A percentile compares a stretch with the other conserved stretches of the same genome.
phyloP scores from a whole-genome alignment of 2,329 filamentous ascomycete genomes.

The Grosmannia clavigera region DNA sequence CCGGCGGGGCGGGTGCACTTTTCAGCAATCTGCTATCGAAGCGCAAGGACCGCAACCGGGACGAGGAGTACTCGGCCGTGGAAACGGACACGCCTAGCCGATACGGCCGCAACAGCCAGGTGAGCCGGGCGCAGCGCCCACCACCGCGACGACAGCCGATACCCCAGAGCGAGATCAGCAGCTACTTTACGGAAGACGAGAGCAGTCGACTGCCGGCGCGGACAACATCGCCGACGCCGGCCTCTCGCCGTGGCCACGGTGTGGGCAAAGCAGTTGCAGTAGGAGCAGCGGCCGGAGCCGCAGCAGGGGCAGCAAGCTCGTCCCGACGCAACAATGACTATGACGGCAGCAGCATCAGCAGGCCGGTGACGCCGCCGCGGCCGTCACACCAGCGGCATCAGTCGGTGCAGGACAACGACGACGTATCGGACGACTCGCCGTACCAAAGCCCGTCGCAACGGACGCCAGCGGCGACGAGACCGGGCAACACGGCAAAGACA shows the following conservation, averaged over 20 bases:
- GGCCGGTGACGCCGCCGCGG: slow-evolving; percentile 35
- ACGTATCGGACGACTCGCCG: slow-evolving; percentile 44
- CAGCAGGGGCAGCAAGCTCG: slow-evolving; percentile 25
- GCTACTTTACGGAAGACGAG: slow-evolving; percentile 20
- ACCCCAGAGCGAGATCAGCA: slow-evolving; percentile 35
- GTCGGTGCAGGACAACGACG: slow-evolving; percentile 27
- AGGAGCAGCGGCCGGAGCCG: slow-evolving; percentile 9
- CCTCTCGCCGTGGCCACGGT: slow-evolving; percentile 17
- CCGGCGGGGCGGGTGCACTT: slow-evolving; percentile 50
- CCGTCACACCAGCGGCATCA: slow-evolving; percentile 32
- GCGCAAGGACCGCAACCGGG: slow-evolving; percentile 26
- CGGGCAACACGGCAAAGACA: slow-evolving; percentile 33
- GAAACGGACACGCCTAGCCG: slow-evolving; percentile 47
- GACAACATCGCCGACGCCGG: slow-evolving; percentile 32
- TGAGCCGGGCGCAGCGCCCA: background rate
- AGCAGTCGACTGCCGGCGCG: slow-evolving; percentile 15
- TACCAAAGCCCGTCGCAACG: slow-evolving; percentile 52
- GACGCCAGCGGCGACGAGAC: slow-evolving; percentile 26
- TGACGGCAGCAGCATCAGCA: slow-evolving; percentile 6
- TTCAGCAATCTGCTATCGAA: slow-evolving; percentile 46
- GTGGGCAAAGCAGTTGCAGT: background rate
- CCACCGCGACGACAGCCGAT: slow-evolving; percentile 15
- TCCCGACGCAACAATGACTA: background rate
- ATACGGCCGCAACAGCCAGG: slow-evolving; percentile 18
- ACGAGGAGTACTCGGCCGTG: slow-evolving; percentile 50